Base-by-base conservation (phyloP, 106 monocot species). In the Allium cepa region DNA sequence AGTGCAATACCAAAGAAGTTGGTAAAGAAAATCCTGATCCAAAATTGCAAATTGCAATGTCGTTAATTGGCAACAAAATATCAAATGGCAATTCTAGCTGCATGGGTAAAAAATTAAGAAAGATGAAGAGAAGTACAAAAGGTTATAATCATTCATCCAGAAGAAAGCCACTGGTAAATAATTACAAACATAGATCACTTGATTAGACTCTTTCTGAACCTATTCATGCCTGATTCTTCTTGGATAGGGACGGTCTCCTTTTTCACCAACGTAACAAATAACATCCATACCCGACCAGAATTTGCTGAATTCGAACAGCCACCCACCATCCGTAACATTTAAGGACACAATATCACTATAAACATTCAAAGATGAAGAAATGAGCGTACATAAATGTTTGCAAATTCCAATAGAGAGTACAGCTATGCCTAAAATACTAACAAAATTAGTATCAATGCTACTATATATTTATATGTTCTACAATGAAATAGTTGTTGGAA, bases 21-120 rank as follows among this genome's bases (percentile, higher is more conserved):
- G 97, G 52, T 84, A 99, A 73, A 99, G 90, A 71, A 99, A 99
- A 77, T 79, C 82, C 59, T 87, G 84, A 80, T 99, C 97, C 53
- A 92, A 36, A 22, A 22, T 22, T 22, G 22, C 22, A 22, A 47
- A 99, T 69, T 53, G 81, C 90, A 59, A 99, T 72, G 74, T 99
- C 97, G 72, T 99, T 92, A 56, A 89, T 92, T 56, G 92, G 89
- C 76, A 99, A 49, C 66, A 99, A 51, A 67, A 87, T 87, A 81
- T 99, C 87, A 72, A 99, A 99, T 28, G 88, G 73, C 46, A 89
- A 79, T 48, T 72, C 68, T 64, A 67, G 50, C 48, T 68, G 79
- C 56, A 66, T 73, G 74, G 79, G 61, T 8, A 64, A 80, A 66
- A 18, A 9, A 12, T 26, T 11, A 50, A 26, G 11, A 10, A 66